A percentile compares a stretch with the other conserved stretches of the same genome.
Conservation (phyloP, 345 rosid species). For the Salix suchowensis region DNA sequence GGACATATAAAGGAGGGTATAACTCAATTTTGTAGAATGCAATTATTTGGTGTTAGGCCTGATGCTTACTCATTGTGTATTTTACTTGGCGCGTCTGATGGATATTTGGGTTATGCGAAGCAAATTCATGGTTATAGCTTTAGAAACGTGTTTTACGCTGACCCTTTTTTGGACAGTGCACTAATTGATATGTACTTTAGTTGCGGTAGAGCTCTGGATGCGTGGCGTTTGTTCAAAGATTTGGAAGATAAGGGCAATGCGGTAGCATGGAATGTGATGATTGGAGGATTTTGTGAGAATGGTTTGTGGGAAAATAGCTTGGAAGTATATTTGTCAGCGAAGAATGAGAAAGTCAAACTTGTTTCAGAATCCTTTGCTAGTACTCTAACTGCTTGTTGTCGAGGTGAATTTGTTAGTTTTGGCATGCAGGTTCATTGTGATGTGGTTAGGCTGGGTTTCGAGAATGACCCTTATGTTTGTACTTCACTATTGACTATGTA, state of each 20-base stretch:
- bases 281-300: conserved; percentile 52
- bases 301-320: conserved; percentile 54
- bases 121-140: conserved; percentile 61
- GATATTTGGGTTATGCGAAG: conserved; percentile 35
- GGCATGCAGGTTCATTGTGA: conserved; percentile 69
- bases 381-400: conserved; percentile 50
- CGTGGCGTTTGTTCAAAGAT: conserved; percentile 44
- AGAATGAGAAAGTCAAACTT: conserved; percentile 40
- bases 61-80: conserved; percentile 62
- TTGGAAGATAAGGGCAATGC: conserved; percentile 48
- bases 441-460: conserved; percentile 57
- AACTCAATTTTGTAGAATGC: conserved; percentile 51
- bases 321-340: conserved; percentile 48
- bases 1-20: conserved; percentile 41
- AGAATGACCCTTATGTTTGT: conserved; percentile 43
- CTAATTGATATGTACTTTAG: conserved; percentile 52
- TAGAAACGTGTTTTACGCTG: conserved; percentile 38
- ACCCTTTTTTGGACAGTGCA: conserved; percentile 57
- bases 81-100: conserved; percentile 44
- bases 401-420: conserved; percentile 38
- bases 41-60: conserved; percentile 44
- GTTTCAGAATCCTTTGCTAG: conserved; percentile 50
- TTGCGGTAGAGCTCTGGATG: conserved; percentile 36
- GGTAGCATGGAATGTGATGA: conserved; percentile 80
- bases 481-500: conserved; percentile 70